Evolutionary conservation across 2,329 filamentous ascomycete species (phyloP).

Genomic region (Basipetospora sp.): DNA sequence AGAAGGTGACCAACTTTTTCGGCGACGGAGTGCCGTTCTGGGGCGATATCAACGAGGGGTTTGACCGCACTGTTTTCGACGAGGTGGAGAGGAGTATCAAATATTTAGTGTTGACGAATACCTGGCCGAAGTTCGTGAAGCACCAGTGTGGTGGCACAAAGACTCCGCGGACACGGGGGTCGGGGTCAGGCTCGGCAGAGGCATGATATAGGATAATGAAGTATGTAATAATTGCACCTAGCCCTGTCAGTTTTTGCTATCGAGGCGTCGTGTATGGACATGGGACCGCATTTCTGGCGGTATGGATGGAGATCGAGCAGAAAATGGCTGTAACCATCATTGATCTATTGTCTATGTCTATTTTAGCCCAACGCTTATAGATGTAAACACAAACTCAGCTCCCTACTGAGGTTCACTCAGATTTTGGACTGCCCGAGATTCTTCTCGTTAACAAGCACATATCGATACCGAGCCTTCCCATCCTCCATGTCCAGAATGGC

Average conservation of each 20-base stretch:
- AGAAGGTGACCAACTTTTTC: neutral
- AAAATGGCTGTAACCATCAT: too few relatives aligned
- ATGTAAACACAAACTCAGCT: too few relatives aligned
- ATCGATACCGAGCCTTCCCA: constrained; percentile 35
- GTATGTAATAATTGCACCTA: too few relatives aligned
- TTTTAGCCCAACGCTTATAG: too few relatives aligned
- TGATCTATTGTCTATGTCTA: too few relatives aligned
- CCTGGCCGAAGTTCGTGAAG: constrained; percentile 45
- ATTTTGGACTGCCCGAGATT: neutral
- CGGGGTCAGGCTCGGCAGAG: too few relatives aligned
- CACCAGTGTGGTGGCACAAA: constrained; percentile 18
- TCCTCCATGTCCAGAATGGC: constrained; percentile 38
- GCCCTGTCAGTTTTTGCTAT: too few relatives aligned
- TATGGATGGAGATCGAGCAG: too few relatives aligned
- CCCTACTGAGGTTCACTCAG: neutral
- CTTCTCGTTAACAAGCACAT: constrained; percentile 29
- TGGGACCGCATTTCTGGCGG: too few relatives aligned
- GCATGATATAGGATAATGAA: too few relatives aligned
- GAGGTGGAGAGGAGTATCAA: constrained; percentile 45
- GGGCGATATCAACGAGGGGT: constrained; percentile 31
- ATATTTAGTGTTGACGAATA: constrained; percentile 53
- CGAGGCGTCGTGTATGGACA: too few relatives aligned
- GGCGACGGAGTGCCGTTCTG: constrained; percentile 18
- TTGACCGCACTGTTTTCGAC: constrained; percentile 41
- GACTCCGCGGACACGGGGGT: neutral